phyloP scores from a whole-genome alignment of 306 rosid species.

The Begonia masoniana region DNA sequence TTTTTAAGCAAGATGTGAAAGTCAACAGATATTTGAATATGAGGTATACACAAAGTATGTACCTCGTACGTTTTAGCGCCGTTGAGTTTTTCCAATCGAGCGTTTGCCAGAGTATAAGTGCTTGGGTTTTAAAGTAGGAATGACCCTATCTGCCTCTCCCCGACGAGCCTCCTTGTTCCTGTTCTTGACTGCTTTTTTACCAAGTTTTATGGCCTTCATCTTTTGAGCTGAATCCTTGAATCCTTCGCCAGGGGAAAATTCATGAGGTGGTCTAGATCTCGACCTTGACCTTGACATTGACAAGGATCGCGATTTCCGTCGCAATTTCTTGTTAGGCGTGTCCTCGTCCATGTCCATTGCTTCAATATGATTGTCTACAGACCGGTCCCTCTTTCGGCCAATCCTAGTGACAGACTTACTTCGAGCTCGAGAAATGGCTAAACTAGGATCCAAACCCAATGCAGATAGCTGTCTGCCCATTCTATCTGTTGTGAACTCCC shows the following conservation, averaged over 20 bases:
- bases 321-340: conserved; percentile 56
- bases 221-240: conserved; percentile 61
- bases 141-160: conserved; percentile 89
- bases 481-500: conserved; percentile 42
- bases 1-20: too few species aligned
- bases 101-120: conserved; percentile 82
- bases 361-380: conserved; percentile 29
- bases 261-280: conserved; percentile 47
- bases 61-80: conserved; percentile 45
- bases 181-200: conserved; percentile 50
- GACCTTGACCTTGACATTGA: conserved; percentile 37
- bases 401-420: conserved; percentile 41
- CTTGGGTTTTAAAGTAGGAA: conserved; percentile 62
- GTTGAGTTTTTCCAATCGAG: conserved; percentile 49
- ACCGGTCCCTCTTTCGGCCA: conserved; percentile 74
- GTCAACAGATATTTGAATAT: too few species aligned
- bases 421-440: conserved; percentile 54
- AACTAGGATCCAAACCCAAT: conserved; percentile 57
- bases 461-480: conserved; percentile 78
- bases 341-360: conserved; percentile 61
- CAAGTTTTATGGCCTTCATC: conserved; percentile 51
- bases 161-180: conserved; percentile 78
- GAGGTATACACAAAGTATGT: background rate
- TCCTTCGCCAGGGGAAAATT: conserved; percentile 81
- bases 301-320: conserved; percentile 33